phyloP scores from a whole-genome alignment of 768 basidiomycete genomes.

The Inosperma sp. region DNA sequence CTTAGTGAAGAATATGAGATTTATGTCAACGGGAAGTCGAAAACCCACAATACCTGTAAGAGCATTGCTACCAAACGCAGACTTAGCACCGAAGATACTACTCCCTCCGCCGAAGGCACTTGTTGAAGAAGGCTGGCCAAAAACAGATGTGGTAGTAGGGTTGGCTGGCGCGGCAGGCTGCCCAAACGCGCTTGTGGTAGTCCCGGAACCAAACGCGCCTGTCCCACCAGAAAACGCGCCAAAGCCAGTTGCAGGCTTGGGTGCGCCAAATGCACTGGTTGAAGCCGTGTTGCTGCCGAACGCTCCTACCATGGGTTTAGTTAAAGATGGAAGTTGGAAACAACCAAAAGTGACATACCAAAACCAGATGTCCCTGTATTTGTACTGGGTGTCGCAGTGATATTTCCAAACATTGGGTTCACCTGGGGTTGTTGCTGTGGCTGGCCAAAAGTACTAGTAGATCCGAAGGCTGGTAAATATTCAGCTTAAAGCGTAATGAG shows the following conservation, averaged over 20 bases:
- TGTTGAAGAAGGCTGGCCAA: constrained; percentile 39
- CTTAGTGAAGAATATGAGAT: constrained; percentile 3
- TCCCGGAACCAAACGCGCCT: constrained; percentile 46
- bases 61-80: constrained; percentile 39
- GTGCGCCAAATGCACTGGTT: constrained; percentile 52
- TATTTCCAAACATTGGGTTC: constrained; percentile 79
- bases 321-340: constrained; percentile 15
- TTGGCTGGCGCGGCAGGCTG: constrained; percentile 28
- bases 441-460: constrained; percentile 64
- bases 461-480: constrained; percentile 6
- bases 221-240: constrained; percentile 66
- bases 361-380: constrained; percentile 37
- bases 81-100: constrained; percentile 30
- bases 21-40: background rate
- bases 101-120: constrained; percentile 32
- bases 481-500: background rate
- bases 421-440: constrained; percentile 56
- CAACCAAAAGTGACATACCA: constrained; percentile 33
- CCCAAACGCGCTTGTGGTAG: constrained; percentile 38
- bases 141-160: constrained; percentile 30
- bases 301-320: constrained; percentile 34
- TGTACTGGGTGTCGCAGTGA: constrained; percentile 34
- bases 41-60: constrained; percentile 2
- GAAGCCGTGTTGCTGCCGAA: constrained; percentile 39
- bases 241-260: constrained; percentile 69